These are phyloP conservation scores for Trichophyton equinum DNA, from an alignment of 2,329 filamentous ascomycete genomes.

Conservation along the genomic window DNA sequence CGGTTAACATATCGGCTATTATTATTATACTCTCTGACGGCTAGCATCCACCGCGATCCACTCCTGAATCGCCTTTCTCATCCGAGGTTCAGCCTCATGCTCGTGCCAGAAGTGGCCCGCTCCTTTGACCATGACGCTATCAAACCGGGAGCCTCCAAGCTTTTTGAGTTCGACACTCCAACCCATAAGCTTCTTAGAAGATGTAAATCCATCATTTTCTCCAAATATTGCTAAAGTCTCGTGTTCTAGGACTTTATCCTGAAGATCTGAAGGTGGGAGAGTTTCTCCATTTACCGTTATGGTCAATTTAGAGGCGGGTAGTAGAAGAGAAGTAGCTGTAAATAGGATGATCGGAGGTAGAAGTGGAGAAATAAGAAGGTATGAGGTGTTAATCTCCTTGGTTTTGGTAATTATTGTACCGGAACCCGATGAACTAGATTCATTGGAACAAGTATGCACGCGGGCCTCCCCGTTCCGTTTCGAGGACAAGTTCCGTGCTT, in stretches of 20 bases:
- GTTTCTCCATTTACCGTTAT: conserved; percentile 20
- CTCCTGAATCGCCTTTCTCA: conserved; percentile 28
- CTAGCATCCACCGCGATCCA: conserved; percentile 23
- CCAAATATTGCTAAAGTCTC: conserved; percentile 62
- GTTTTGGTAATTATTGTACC: too few relatives aligned
- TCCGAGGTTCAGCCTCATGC: conserved; percentile 33
- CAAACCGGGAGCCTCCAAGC: conserved; percentile 36
- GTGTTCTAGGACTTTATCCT: conserved; percentile 43
- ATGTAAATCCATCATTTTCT: conserved; percentile 60
- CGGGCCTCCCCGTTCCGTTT: conserved; percentile 43
- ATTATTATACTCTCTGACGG: neutral
- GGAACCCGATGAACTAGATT: neutral
- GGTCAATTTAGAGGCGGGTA: conserved; percentile 14
- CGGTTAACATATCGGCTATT: neutral
- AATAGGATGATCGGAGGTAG: conserved; percentile 44
- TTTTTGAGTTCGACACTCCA: conserved; percentile 50
- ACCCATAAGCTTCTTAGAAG: conserved; percentile 47
- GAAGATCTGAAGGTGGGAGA: conserved; percentile 33
- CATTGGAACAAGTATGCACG: neutral
- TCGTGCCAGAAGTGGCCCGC: conserved; percentile 56
- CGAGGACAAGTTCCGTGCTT: conserved; percentile 55
- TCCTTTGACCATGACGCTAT: conserved; percentile 36
- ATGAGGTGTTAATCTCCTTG: conserved; percentile 22
- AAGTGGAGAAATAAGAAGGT: conserved; percentile 56
- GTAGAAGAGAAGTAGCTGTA: conserved; percentile 46